These are phyloP conservation scores for Silene uniflora DNA, from an alignment of 148 eudicot species.

Conservation along the genomic window DNA sequence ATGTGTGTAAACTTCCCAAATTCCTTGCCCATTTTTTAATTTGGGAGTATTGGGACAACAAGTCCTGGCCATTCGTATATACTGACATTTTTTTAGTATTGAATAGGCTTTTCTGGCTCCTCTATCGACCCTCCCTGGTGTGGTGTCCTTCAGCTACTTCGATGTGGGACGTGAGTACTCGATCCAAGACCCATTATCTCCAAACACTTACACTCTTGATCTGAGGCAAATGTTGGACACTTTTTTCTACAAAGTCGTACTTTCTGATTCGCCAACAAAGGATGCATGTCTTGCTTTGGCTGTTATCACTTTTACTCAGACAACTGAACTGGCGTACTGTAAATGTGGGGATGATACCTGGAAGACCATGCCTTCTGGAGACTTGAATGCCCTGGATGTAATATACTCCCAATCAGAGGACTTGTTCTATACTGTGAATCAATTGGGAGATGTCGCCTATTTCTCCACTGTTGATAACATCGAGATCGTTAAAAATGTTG, in stretches of 20 bases:
- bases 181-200: constrained; percentile 20
- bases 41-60: too few species aligned
- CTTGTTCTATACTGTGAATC: constrained; percentile 54
- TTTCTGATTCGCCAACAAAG: constrained; percentile 47
- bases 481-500: constrained; percentile 15
- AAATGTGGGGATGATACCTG: constrained; percentile 41
- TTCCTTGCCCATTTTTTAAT: too few species aligned
- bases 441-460: constrained; percentile 45
- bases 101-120: constrained; percentile 21
- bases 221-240: constrained; percentile 51
- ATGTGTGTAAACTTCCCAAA: too few species aligned
- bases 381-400: constrained; percentile 54
- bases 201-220: constrained; percentile 26
- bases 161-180: constrained; percentile 57
- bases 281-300: constrained; percentile 40
- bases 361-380: constrained; percentile 41
- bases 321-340: constrained; percentile 56
- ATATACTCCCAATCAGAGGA: constrained; percentile 35
- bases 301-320: constrained; percentile 23
- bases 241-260: constrained; percentile 51
- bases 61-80: too few species aligned
- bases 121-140: constrained; percentile 59
- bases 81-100: too few species aligned
- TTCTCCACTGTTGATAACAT: constrained; percentile 26
- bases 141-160: constrained; percentile 37